These are phyloP conservation scores for Xylaria arbuscula DNA, from an alignment of 2,329 filamentous ascomycete species.

Conservation along the genomic window DNA sequence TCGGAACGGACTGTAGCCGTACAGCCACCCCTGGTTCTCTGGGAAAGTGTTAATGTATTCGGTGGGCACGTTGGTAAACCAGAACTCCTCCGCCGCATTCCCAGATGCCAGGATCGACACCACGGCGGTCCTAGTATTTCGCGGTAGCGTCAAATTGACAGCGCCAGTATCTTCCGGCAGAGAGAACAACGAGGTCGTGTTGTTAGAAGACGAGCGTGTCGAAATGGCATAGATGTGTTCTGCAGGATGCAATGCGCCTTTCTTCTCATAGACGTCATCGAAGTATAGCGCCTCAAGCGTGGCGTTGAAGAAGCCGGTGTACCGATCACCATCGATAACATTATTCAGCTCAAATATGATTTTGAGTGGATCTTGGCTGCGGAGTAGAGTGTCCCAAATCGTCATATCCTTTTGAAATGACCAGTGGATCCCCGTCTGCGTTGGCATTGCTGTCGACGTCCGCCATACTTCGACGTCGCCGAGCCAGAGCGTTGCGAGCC, in stretches of 20 bases:
- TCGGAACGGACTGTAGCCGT: constrained; percentile 73
- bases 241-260: constrained; percentile 46
- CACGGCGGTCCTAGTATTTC: constrained; percentile 67
- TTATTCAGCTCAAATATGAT: constrained; percentile 73
- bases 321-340: constrained; percentile 63
- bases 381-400: constrained; percentile 63
- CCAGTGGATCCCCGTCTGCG: constrained; percentile 63
- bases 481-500: constrained; percentile 69
- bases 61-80: constrained; percentile 74
- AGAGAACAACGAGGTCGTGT: constrained; percentile 66
- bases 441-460: constrained; percentile 73
- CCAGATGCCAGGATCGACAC: constrained; percentile 73
- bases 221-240: constrained; percentile 56
- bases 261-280: constrained; percentile 48
- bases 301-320: constrained; percentile 69
- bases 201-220: constrained; percentile 53
- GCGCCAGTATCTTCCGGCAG: constrained; percentile 64
- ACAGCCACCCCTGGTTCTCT: constrained; percentile 60
- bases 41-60: constrained; percentile 66
- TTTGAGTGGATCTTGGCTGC: constrained; percentile 60
- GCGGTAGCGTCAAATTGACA: constrained; percentile 62
- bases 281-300: constrained; percentile 67
- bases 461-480: constrained; percentile 72
- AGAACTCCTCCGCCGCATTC: constrained; percentile 74
- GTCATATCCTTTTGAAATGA: constrained; percentile 72